A percentile compares a stretch with the other conserved stretches of the same genome.
Evolutionary conservation across 768 basidiomycete genomes (phyloP).

Genomic region (Paxillus ammoniavirescens): DNA sequence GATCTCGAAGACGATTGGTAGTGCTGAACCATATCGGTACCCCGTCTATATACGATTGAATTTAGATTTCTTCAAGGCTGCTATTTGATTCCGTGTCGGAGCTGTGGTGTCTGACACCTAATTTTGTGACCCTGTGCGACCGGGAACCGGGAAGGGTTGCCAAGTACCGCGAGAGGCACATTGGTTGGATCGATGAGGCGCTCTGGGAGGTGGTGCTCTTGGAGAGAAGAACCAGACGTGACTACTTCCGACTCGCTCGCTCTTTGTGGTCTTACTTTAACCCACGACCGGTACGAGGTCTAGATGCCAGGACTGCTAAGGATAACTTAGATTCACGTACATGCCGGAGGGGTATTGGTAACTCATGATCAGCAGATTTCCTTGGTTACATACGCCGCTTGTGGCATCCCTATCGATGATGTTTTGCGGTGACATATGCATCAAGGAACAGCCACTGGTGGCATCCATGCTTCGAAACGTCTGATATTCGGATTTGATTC

Average conservation of each 20-base stretch:
- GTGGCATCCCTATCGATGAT: conserved; percentile 9
- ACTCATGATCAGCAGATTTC: not conserved
- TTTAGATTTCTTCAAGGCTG: not conserved
- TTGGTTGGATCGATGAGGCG: not conserved
- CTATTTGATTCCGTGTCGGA: conserved; percentile 1
- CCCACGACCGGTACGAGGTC: not conserved
- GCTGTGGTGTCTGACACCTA: not conserved
- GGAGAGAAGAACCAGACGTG: too few relatives aligned
- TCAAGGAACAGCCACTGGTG: not conserved
- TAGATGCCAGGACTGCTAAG: not conserved
- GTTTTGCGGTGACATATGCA: conserved; percentile 1
- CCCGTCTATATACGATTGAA: conserved; percentile 15
- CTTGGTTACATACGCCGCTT: not conserved
- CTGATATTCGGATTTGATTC: not conserved
- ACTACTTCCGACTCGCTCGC: not conserved
- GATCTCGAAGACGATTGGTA: conserved; percentile 21
- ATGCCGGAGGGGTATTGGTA: not conserved
- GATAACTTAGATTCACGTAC: not conserved
- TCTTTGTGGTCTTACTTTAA: not conserved
- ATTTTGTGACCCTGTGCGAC: not conserved
- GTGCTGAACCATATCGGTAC: conserved; percentile 4
- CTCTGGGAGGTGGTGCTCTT: not conserved
- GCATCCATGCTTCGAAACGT: not conserved
- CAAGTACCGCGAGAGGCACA: not conserved
- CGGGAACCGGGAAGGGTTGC: not conserved